A percentile compares a stretch with the other conserved stretches of the same genome.
Conservation (phyloP, 2,329 filamentous ascomycete genomes). For the Botryotinia globosa region DNA sequence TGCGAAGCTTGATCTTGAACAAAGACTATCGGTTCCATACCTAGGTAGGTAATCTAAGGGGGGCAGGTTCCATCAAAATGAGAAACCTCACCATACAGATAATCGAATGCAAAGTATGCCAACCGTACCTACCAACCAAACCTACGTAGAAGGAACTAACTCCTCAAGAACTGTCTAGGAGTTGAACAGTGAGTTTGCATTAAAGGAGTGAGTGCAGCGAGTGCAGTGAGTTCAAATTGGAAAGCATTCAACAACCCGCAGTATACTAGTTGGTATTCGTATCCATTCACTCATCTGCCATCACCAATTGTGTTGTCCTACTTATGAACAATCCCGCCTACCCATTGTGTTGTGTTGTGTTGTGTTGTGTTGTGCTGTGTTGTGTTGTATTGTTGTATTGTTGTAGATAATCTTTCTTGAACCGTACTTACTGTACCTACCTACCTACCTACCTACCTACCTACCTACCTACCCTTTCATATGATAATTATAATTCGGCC, state of each 20-base stretch:
- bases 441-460: background rate
- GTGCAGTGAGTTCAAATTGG: background rate
- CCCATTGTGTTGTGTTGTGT: background rate
- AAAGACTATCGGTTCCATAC: background rate
- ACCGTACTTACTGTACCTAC: background rate
- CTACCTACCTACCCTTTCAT: constrained; percentile 10
- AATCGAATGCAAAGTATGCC: background rate
- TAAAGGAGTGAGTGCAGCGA: background rate
- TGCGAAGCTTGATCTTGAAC: background rate
- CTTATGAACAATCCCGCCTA: background rate
- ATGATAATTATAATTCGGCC: background rate
- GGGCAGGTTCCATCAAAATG: background rate
- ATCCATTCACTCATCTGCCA: background rate
- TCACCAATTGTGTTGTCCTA: background rate
- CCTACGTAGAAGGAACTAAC: background rate
- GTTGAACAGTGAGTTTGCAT: background rate
- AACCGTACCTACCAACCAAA: background rate
- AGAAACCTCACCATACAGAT: background rate
- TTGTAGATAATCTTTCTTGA: background rate
- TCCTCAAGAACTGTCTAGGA: background rate
- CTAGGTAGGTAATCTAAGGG: background rate
- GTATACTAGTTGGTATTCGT: background rate
- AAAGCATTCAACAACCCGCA: background rate
- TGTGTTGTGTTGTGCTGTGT: background rate
- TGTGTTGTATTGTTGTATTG: background rate